A percentile compares a stretch with the other conserved stretches of the same genome.
Conservation (phyloP, 2,329 filamentous ascomycete species). For the Bipolaris cookei region DNA sequence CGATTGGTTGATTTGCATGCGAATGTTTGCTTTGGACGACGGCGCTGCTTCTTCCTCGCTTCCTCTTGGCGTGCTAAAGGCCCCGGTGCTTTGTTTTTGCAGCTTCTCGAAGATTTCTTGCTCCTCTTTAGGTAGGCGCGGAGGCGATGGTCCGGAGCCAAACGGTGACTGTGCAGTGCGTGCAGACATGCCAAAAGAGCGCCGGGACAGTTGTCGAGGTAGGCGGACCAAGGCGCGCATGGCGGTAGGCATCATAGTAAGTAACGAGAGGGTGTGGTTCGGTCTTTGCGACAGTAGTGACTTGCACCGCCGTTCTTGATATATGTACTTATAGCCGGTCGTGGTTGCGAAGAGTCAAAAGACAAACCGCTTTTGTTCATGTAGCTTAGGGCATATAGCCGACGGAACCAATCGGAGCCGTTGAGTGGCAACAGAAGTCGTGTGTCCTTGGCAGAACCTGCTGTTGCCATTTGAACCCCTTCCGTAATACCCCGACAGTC, state of each 20-base stretch:
- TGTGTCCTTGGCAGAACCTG: not conserved
- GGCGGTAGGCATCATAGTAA: conserved; percentile 7
- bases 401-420: conserved; percentile 30
- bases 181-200: conserved; percentile 24
- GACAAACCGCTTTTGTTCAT: conserved; percentile 9
- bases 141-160: conserved; percentile 69
- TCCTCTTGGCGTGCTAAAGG: conserved; percentile 69
- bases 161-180: conserved; percentile 31
- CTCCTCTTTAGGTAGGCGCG: conserved; percentile 83
- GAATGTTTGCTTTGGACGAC: conserved; percentile 44
- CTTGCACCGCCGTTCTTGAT: not conserved
- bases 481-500: not conserved
- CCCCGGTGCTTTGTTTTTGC: conserved; percentile 77
- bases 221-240: conserved; percentile 31
- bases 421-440: conserved; percentile 28
- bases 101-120: conserved; percentile 91
- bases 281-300: not conserved
- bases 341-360: conserved; percentile 8
- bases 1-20: conserved; percentile 44
- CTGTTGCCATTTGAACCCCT: not conserved
- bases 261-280: not conserved
- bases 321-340: not conserved
- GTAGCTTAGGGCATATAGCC: conserved; percentile 13
- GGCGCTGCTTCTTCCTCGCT: conserved; percentile 43
- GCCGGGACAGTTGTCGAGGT: conserved; percentile 37